phyloP scores from a whole-genome alignment of 257 asterid genomes.

The Plantago ovata region DNA sequence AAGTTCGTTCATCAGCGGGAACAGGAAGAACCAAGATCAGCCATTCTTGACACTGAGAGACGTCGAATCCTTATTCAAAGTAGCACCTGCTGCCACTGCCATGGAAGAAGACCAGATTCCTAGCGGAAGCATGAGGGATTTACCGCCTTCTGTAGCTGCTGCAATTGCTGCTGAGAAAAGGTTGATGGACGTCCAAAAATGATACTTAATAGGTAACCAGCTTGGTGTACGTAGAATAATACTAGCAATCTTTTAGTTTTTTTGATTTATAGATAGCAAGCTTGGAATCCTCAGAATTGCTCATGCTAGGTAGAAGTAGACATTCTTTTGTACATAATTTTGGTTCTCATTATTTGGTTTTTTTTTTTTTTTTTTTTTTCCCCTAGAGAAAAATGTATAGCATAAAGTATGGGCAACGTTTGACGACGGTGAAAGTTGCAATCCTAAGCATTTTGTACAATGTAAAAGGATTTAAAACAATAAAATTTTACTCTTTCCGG shows the following conservation, averaged over 20 bases:
- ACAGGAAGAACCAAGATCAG: constrained; percentile 85
- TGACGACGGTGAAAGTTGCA: no score
- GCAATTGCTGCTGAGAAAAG: constrained; percentile 91
- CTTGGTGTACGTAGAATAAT: no score
- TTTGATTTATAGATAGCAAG: background rate
- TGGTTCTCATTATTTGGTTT: no score
- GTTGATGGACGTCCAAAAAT: constrained; percentile 30
- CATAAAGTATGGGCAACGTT: no score
- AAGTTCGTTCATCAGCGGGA: constrained; percentile 75
- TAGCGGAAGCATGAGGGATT: constrained; percentile 52
- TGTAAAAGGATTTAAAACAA: no score
- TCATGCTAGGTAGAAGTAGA: no score
- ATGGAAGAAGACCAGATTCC: constrained; percentile 28
- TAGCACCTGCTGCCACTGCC: constrained; percentile 33
- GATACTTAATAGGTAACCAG: background rate
- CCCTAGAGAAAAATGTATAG: no score
- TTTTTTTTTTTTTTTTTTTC: no score
- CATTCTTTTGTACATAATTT: no score
- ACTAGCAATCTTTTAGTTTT: no score
- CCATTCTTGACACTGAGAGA: constrained; percentile 78
- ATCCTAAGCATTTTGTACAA: no score
- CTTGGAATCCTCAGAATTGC: background rate
- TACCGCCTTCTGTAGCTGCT: constrained; percentile 91
- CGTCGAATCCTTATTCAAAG: constrained; percentile 78
- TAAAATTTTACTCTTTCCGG: no score